Evolutionary conservation across 2,329 filamentous ascomycete species (phyloP).

Genomic region (Fusarium sp.): DNA sequence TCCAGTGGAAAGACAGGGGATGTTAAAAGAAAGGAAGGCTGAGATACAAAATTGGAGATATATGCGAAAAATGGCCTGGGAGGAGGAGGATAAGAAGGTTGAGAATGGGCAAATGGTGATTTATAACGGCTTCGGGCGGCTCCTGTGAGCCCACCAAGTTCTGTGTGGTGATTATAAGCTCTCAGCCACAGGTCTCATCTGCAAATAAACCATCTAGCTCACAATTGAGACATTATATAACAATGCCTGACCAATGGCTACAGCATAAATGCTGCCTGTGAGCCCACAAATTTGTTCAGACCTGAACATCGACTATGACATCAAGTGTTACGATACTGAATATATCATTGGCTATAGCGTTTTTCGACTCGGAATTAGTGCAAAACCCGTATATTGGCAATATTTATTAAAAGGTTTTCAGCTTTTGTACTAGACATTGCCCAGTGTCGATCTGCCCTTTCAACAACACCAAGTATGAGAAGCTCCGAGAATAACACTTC

Average conservation of each 20-base stretch:
- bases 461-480: not conserved
- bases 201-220: no score
- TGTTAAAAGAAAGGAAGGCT: accelerated
- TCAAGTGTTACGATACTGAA: accelerated
- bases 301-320: not conserved
- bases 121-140: not conserved
- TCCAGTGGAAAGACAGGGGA: accelerated
- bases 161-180: no score
- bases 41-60: not conserved
- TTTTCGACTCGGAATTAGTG: accelerated
- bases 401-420: accelerated
- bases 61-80: not conserved
- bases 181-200: no score
- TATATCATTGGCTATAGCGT: accelerated
- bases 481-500: accelerated
- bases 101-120: not conserved
- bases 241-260: no score
- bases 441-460: no score
- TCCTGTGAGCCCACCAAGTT: accelerated
- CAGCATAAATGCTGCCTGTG: no score
- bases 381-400: accelerated
- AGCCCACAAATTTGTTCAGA: not conserved
- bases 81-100: not conserved
- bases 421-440: accelerated
- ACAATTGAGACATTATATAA: no score